Base-by-base conservation (phyloP, 345 rosid genomes). In the Ceriops tagal region DNA sequence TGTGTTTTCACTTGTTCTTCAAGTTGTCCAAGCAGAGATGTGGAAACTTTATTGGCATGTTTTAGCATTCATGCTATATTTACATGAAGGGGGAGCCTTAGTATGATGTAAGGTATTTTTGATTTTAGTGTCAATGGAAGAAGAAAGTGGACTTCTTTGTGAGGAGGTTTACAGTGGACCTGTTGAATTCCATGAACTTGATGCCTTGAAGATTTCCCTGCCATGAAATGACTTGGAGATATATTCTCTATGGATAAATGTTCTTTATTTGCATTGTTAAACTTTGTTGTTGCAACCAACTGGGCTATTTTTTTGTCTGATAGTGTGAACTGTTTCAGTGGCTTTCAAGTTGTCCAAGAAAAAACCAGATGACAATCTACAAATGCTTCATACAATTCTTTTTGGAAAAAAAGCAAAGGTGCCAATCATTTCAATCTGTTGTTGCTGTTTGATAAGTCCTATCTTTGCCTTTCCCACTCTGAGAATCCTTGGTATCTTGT, bases 331-430 rank as follows among this genome's bases (percentile, higher is more conserved):
- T 74, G 71, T 83, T 88, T 83, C 93, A 95, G 99, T 92, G 87
- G 96, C 97, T 73, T 88, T 88, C 87, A 90, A 90, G 84, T 74
- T 95, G 74, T 92, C 99, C 62, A 92, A 91, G 93, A 89, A 91
- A 80, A 95, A 92, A 81, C 71, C 92, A 68, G 97, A 95, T 53
- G 97, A 90, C 71, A 89, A 85, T 77, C 89, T 95, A 69, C 89
- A 84, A 64, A 61, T 84, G 73, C 88, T 95, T 66, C 99, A 95
- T 60, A 67, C 80, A 21, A 79, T 95, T 73, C 92, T 95, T 53
- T 95, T 81, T 70, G 99, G 97, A 76, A 95, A 95, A 89, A 95
- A 92, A 83, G 99, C 87, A 69, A 95, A 95, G 97, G 99, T 95
- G 71, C 71, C n/a, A 7, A 53, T 18, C 35, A 26, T 32, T 51